Base-by-base conservation (phyloP, 2,329 filamentous ascomycete species). In the Xylariaceae sp. region DNA sequence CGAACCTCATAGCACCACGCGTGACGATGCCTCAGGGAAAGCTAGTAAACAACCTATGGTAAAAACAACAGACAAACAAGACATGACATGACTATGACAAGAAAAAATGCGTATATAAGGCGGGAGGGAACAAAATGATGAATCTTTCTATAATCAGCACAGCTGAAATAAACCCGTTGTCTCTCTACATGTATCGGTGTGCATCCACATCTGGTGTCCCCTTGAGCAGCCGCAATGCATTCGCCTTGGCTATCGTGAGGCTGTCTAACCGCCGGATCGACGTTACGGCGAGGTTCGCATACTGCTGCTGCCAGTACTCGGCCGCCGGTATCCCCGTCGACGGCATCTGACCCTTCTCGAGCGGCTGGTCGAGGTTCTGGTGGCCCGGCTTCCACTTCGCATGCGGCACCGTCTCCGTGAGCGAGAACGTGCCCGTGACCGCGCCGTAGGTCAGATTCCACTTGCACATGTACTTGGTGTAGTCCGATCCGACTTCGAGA, bases 381-480 rank as follows among this genome's bases (percentile, higher is more conserved):
- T 62, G 56, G 42, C 60, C 67, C 59, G 68, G 72, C 66, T 72
- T 76, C 75, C 77, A 80, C 65, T 73, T 74, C 5, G 70, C 72
- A 52, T 77, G 73, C 62, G 73, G 74, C 44, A 81, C 80, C 62
- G 69, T 72, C 66, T 81, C 79, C 55, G 77, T 74, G 71, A 86
- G 80, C 34, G 75, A 77, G 64, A 84, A 86, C 50, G 75, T 73
- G 1, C 81, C 82, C 55, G 74, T 74, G 8, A 84, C 68, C n/a
- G 75, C 72, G 0, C 84, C 84, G 59, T 82, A 81, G 55, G 76
- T 74, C 66, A 86, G 78, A 61, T 80, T 77, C 83, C 83, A 87
- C 56, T 75, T 73, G 63, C 79, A 80, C 51, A 73, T 70, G 68
- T 85, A 87, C 53, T 75, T 73, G 37, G 75, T 78, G 44, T 74